Conservation (phyloP, 768 basidiomycete species). For the Boletus rubroflammeus region DNA sequence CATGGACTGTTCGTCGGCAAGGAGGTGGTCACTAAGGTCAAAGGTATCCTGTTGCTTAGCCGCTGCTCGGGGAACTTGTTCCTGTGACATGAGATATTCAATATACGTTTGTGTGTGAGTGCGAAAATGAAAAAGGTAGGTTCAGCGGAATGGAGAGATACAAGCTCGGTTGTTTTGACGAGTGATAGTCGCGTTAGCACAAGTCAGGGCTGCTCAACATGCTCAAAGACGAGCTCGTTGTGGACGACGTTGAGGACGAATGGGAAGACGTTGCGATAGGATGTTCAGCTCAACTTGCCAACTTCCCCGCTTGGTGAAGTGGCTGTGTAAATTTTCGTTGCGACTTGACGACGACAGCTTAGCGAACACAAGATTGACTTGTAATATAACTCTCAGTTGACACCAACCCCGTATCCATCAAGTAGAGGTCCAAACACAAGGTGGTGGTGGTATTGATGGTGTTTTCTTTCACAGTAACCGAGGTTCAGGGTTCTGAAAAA, state of each 20-base stretch:
- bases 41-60: slow-evolving; percentile 57
- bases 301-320: slow-evolving; percentile 1
- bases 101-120: slow-evolving; percentile 1
- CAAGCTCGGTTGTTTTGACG: not conserved
- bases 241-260: slow-evolving; percentile 7
- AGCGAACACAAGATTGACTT: not conserved
- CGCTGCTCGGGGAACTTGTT: slow-evolving; percentile 16
- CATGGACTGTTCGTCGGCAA: slow-evolving; percentile 49
- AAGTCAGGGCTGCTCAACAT: slow-evolving; percentile 12
- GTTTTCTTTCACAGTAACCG: not conserved
- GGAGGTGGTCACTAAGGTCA: slow-evolving; percentile 67
- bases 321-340: slow-evolving; percentile 14
- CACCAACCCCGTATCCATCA: not conserved
- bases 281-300: not conserved
- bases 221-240: slow-evolving; percentile 16
- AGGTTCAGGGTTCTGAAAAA: not conserved
- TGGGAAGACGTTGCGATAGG: not conserved
- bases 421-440: not conserved
- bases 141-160: not conserved
- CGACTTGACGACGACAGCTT: too few species aligned
- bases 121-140: not conserved
- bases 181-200: not conserved
- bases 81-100: slow-evolving; percentile 26
- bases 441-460: too few species aligned
- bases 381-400: too few species aligned